Base-by-base conservation (phyloP, 2,329 filamentous ascomycete species). In the Penicillium brasilianum region DNA sequence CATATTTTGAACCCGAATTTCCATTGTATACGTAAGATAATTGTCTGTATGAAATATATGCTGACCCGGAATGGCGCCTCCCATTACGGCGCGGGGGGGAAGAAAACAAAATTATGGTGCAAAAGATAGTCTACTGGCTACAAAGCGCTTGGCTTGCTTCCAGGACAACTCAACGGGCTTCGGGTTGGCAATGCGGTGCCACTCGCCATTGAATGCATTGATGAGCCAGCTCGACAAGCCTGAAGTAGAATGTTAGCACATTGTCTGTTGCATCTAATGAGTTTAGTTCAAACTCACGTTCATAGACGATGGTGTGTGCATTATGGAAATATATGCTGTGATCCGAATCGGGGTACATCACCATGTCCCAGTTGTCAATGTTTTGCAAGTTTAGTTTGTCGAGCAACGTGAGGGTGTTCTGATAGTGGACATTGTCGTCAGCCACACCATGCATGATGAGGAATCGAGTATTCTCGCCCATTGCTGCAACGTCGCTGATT, bases 121-220 rank as follows among this genome's bases (percentile, higher is more conserved):
- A 11, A 54, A 54, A 10, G 37, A 54, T 9, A 43, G 25, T 30
- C 22, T 13, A 4, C 22, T 18, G n/a, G 22, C 11, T 4, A 54
- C 20, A 30, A 66, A 61, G 20, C 69, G 63, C 60, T 66, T 74
- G 7, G 65, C 22, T 41, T 61, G 67, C 18, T 65, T 64, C 67
- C 71, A 71, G 34, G 71, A 67, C 6, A 73, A 74, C 18, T 71
- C 68, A 18, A 71, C 64, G 28, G 87, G 87, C 30, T 77, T 77
- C 0, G 85, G 83, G 56, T 84, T 74, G 16, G 82, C 78, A 18
- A 83, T 86, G 51, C 82, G 81, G 53, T 94, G 81, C 92, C 94
- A 98, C 76, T 97, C 93, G 55, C 95, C 95, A 69, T 98, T 98
- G 76, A 99, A 99, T 1, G 95, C 95, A 74, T 97, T 98, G 74